Evolutionary conservation across 768 basidiomycete species (phyloP), one percentile per base, ranked within the genome.

Genomic region (Serendipita indica): DNA sequence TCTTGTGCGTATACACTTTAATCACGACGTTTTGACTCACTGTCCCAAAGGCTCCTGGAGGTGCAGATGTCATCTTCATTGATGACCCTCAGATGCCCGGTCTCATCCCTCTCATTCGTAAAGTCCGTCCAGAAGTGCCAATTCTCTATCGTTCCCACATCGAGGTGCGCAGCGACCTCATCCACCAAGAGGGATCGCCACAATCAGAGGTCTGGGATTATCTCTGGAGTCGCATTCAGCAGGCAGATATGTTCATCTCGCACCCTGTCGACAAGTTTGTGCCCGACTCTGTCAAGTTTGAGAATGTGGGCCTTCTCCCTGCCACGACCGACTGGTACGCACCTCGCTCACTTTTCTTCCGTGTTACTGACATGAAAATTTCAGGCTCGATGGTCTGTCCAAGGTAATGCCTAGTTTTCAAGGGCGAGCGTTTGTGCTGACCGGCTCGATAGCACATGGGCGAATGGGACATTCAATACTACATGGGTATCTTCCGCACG

Each of bases 41-140:
- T 43, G 12, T 27, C 30, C 49, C 7, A 22, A n/a, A 54, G 49
- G 86, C 89, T 1, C 75, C 79, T 32, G 86, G 88, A 46, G 86
- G 87, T 59, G 83, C 88, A 14, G 87, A 91, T 69, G 76, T 97
- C 61, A 88, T 86, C 54, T 89, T 96, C 71, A 86, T 96, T 60
- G 92, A 89, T 71, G 87, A 89, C 70, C 87, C 87, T n/a, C 86
- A 90, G 70, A 89, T 96, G 82, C 87, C 90, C 39, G 90, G 90
- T 52, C 77, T 96, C 58, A 93, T 97, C 68, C 93, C 93, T 3
- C 76, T 92, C 64, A 94, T 96, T 76, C 83, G 80, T 69, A 84
- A 85, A 73, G 73, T 83, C 58, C 78, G 86, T 60, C 90, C 91
- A 2, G 82, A 85, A 25, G 73, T 92, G 46, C 91, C 91, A 57